Percentiles rank a stretch among this genome's conserved stretches.
Conservation (phyloP, 768 basidiomycete genomes). For the Suillus subaureus region DNA sequence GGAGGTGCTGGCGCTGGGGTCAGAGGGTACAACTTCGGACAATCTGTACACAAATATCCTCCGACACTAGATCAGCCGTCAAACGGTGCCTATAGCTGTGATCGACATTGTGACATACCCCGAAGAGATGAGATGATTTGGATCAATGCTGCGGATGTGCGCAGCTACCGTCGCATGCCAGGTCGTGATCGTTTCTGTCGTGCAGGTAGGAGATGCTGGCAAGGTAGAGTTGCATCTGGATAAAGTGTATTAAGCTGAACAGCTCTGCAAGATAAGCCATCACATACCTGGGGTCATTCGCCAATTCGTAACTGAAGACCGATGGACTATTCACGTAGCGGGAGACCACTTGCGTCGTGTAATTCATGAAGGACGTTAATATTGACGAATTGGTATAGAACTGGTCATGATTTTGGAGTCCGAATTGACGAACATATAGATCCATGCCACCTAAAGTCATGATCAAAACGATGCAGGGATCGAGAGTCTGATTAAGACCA, state of each 20-base stretch:
- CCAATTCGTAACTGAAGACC: slow-evolving; percentile 63
- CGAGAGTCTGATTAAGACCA: slow-evolving; percentile 7
- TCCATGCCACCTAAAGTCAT: slow-evolving; percentile 61
- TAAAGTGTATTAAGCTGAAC: slow-evolving; percentile 6
- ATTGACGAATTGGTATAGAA: slow-evolving; percentile 59
- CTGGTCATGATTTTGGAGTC: slow-evolving; percentile 48
- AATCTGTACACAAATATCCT: slow-evolving; percentile 61
- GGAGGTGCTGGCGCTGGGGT: slow-evolving; percentile 37
- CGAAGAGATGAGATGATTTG: slow-evolving; percentile 64
- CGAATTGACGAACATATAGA: slow-evolving; percentile 56
- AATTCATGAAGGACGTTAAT: slow-evolving; percentile 56
- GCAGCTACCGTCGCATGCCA: slow-evolving; percentile 55
- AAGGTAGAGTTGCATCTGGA: slow-evolving; percentile 61
- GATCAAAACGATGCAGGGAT: slow-evolving; percentile 9
- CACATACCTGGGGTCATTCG: slow-evolving; percentile 62
- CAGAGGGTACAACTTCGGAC: slow-evolving; percentile 55
- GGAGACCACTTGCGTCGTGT: slow-evolving; percentile 52
- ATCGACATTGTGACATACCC: slow-evolving; percentile 45
- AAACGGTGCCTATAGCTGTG: slow-evolving; percentile 8
- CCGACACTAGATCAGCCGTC: slow-evolving; percentile 37
- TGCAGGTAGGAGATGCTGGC: slow-evolving; percentile 43
- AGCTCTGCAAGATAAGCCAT: not conserved
- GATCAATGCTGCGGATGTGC: slow-evolving; percentile 50
- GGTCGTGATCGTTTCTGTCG: slow-evolving; percentile 51
- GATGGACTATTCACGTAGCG: slow-evolving; percentile 56